Evolutionary conservation across 1,284 basidiomycete genomes (phyloP), one percentile per base, ranked within the genome.

Genomic region (Coniophora puteana): DNA sequence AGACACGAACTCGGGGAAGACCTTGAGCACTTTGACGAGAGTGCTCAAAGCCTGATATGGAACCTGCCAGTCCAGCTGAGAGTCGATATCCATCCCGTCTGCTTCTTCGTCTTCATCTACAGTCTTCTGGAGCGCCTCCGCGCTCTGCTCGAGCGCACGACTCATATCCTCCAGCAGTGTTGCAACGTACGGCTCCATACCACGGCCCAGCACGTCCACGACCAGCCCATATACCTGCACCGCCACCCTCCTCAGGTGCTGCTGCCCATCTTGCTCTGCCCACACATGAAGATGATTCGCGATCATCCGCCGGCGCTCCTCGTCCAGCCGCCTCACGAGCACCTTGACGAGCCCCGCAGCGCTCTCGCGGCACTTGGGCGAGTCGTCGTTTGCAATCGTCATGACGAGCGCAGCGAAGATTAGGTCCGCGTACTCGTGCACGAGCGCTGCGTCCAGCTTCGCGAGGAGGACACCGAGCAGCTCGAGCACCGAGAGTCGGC

Each of bases 371-470:
- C 93, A 98, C 57, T 88, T 85, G 24, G 86, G 69, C 4, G 93
- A 91, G 37, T 90, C 85, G 57, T 99, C 96, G 59, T 99, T 99
- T 24, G 92, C 93, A 20, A 98, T 66, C 22, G 88, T 85, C 78
- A 98, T 89, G 14, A 96, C 91, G 16, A 99, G 76, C 0, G 90
- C 85, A 4, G 97, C 83, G 58, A 98, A 97, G 37, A 99, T 74
- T 51, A 98, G 72, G 58, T 98, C 92, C 12, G 89, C 77, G 53
- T 94, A 88, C 55, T 95, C 89, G 12, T 70, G 69, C 27, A 99
- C 67, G 16, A 97, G 69, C 4, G 72, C 75, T 8, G 72, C 71
- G 45, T 90, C 83, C 59, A 99, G 96, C 67, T 99, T 99, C 53
- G 72, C 56, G 36, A 98, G 68, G 37, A 97, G 71, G 2, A 90